Base-by-base conservation (phyloP, 2,329 filamentous ascomycete species). In the Elsinoe fawcettii region DNA sequence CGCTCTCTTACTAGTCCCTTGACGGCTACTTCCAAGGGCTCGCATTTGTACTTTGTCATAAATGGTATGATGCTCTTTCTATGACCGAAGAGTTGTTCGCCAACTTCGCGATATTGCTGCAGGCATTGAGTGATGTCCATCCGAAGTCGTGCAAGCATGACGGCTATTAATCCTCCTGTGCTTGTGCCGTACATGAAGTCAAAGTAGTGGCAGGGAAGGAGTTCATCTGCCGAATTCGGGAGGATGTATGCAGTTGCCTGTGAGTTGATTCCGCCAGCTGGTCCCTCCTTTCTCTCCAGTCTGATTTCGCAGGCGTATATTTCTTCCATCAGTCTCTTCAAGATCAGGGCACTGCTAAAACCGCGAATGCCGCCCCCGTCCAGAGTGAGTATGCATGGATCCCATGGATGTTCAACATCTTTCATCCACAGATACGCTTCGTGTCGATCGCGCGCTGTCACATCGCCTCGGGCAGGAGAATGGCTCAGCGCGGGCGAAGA, bases 111-210 rank as follows among this genome's bases (percentile, higher is more conserved):
- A 60, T 77, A 77, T 36, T 76, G 69, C 20, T 75, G 73, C 23
- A 78, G 65, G 39, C 73, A 77, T 61, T 78, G 73, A 1, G 71
- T 69, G 3, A 77, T 72, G 1, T 72, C 74, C 75, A 78, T 78
- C 4, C 76, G 75, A 44, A 78, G 65, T 12, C 76, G 67, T 0
- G 73, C 75, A 1, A 78, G 71, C 69, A 78, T 76, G 1, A 75
- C 76, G 1, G 76, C 74, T 58, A 78, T 78, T 37, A 78, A 66
- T 12, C 77, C 77, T n/a, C 77, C 77, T 0, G 75, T 79, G 37
- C 73, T 76, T 4, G 76, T 79, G 20, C 77, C 77, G 56, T 76
- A 78, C 69, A 79, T 78, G 66, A 76, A 75, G 60, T 80, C 77
- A 65, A 79, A 79, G 64, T 78, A 79, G 60, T 79, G 74, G 58